Evolutionary conservation across 2,329 filamentous ascomycete species (phyloP).

Genomic region (Fusarium transvaalense): DNA sequence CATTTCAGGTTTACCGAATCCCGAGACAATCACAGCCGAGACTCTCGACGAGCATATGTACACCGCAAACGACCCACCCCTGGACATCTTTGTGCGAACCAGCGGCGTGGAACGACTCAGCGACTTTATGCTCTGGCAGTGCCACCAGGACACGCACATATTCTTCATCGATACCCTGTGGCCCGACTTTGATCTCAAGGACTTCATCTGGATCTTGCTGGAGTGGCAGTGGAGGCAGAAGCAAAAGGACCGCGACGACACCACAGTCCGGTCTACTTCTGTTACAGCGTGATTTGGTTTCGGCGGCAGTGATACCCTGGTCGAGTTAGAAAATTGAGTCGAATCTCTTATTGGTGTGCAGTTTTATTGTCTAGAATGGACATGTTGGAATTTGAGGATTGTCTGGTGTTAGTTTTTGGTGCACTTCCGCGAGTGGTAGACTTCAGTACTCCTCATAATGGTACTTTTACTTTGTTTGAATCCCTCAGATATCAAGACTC

Average conservation of each 20-base stretch:
- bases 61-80: slow-evolving; percentile 84
- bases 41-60: slow-evolving; percentile 90
- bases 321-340: slow-evolving; percentile 30
- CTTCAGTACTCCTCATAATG: slow-evolving; percentile 7
- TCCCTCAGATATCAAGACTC: not conserved
- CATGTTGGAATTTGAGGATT: slow-evolving; percentile 14
- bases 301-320: slow-evolving; percentile 42
- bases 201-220: slow-evolving; percentile 90
- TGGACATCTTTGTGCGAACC: slow-evolving; percentile 92
- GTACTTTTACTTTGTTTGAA: not conserved
- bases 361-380: slow-evolving; percentile 16
- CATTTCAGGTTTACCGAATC: slow-evolving; percentile 70
- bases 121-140: slow-evolving; percentile 99
- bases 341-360: slow-evolving; percentile 10
- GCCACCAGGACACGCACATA: slow-evolving; percentile 90
- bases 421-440: slow-evolving; percentile 9
- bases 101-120: slow-evolving; percentile 93
- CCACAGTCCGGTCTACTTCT: slow-evolving; percentile 52
- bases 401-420: slow-evolving; percentile 9
- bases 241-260: slow-evolving; percentile 65
- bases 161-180: slow-evolving; percentile 93
- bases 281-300: slow-evolving; percentile 45
- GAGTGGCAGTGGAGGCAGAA: slow-evolving; percentile 84
- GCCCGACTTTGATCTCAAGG: slow-evolving; percentile 95
- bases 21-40: slow-evolving; percentile 86